Base-by-base conservation (phyloP, 306 rosid genomes). In the Cyclanthera cordifolia region DNA sequence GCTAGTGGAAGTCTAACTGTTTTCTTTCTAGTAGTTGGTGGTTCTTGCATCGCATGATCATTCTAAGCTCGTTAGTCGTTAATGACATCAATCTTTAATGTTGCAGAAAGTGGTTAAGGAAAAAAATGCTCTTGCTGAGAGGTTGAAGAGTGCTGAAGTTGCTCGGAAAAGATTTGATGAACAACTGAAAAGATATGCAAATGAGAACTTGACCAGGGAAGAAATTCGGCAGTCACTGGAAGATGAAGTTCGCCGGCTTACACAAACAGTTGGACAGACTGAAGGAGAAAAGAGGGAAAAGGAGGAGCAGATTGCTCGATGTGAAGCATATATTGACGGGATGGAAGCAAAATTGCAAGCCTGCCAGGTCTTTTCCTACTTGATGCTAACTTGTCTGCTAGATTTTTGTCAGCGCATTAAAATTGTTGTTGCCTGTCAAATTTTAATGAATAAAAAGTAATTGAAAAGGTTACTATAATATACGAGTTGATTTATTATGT, bases 111-210 rank as follows among this genome's bases (percentile, higher is more conserved):
- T 94, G 48, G 81, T 90, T 43, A 94, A 94, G 86, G 99, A 94
- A 86, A 94, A 94, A 79, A 94, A 90, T 82, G 88, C 87, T 16
- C 91, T 94, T 34, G 83, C 99, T 67, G 99, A 94, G 78, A 88
- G 97, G 83, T 73, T 94, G 83, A 94, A 88, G 85, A 75, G 81
- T 76, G 96, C 97, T n/a, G 99, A 94, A 79, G 90, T 84, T 70
- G 99, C 97, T 30, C 88, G 97, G 46, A 94, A 86, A 86, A 83
- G 95, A 81, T 94, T 90, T 90, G 99, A 94, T 49, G 99, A 94
- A 79, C 96, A 94, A 73, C 85, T 90, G 76, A 94, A 94, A 81
- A 73, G 95, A 71, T 81, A 80, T 76, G 97, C 96, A 34, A 94
- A 96, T 21, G 99, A 94, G 85, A 94, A 94, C 71, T 85, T 90